phyloP scores from a whole-genome alignment of 139 green algal species.

The Chlamydomonas schloesseri region DNA sequence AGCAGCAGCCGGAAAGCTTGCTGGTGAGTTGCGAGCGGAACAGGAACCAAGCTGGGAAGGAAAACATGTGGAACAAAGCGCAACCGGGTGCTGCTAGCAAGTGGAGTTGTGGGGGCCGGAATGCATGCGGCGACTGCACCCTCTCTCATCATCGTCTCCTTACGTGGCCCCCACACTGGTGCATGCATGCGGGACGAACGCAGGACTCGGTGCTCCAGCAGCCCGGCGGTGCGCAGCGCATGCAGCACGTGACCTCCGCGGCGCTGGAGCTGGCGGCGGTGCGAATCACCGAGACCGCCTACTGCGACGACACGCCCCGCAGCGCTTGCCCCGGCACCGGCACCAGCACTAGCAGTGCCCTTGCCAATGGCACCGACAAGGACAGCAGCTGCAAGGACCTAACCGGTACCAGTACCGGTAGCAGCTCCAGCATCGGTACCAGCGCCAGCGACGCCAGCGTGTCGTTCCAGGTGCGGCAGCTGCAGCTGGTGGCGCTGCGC shows the following conservation, averaged over 20 bases:
- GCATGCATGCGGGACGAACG: no score
- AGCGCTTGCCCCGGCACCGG: not conserved
- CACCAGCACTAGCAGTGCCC: not conserved
- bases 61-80: no score
- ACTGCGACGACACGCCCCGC: not conserved
- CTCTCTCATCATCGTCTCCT: no score
- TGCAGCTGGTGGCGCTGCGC: conserved; percentile 18
- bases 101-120: no score
- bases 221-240: not conserved
- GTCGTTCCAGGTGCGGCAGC: conserved; percentile 18
- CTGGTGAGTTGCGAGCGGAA: conserved; percentile 7
- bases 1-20: conserved; percentile 35
- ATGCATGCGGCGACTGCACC: no score
- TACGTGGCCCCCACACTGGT: no score
- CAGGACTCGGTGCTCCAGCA: conserved; percentile 27
- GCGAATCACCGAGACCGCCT: not conserved
- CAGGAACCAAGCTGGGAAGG: not conserved
- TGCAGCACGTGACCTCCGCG: not conserved
- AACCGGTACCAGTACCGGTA: not conserved
- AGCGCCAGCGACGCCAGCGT: not conserved
- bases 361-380: not conserved
- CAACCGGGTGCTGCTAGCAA: no score
- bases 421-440: not conserved
- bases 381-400: not conserved
- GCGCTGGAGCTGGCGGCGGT: conserved; percentile 14